Evolutionary conservation across 306 rosid species (phyloP), one percentile per base, ranked within the genome.

Genomic region (Quercus bicolor): DNA sequence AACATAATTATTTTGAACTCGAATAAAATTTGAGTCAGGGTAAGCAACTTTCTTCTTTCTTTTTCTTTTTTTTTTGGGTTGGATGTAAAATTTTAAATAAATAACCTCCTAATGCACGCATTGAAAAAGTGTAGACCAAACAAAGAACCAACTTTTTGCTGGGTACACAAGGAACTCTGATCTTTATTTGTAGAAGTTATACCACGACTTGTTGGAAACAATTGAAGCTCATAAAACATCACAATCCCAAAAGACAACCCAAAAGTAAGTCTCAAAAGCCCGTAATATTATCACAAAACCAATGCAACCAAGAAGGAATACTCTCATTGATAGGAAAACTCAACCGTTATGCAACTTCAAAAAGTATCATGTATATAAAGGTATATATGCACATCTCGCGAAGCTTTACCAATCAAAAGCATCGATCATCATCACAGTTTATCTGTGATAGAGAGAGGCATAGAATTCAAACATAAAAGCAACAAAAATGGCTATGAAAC

Each of bases 401-500:
- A 14, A 29, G 31, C 10, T 21, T 64, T 26, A 5, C n/a, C 70
- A 31, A 29, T 12, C 14, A 62, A 65, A 33, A 65, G 23, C 51
- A 7, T 40, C 45, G 45, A 40, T 40, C 45, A 40, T 40, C 45
- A 40, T 65, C 28, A 6, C 21, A 56, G 3, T 33, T 2, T 20
- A 31, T 65, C 71, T 65, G n/a, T 43, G 18, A 65, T 18, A 65
- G 4, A 26, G 20, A 4, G 7, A 33, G 19, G n/a, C 3, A 31
- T 29, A 18, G 48, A 65, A 4, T 15, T 31, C 45, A 5, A 65
- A 62, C 29, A 15, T 24, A 14, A 29, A 83, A 12, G 69, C 62
- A n/a, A 3, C 53, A 71, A 55, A 20, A 45, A 90, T 91, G 96
- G 80, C 84, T 23, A 79, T 24, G 81, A 81, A 80, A 45, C 82